phyloP scores from a whole-genome alignment of 2,329 filamentous ascomycete species.

The Gliomastix tumulicola region DNA sequence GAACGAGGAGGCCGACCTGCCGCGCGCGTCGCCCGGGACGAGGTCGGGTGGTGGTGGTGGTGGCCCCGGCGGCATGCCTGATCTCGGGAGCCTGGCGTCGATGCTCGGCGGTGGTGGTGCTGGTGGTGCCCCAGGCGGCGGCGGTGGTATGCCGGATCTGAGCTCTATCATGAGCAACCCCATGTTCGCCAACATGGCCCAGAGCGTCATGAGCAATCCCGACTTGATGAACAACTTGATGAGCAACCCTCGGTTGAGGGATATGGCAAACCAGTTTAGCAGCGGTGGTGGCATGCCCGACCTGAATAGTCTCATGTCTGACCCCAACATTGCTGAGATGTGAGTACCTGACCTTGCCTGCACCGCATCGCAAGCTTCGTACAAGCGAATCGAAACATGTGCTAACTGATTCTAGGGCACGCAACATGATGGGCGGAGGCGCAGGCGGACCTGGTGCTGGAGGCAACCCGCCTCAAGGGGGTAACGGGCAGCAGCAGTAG shows the following conservation, averaged over 20 bases:
- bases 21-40: conserved; percentile 43
- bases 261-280: conserved; percentile 79
- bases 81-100: conserved; percentile 61
- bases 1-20: conserved; percentile 25
- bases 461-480: conserved; percentile 7
- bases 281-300: conserved; percentile 84
- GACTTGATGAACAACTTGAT: conserved; percentile 87
- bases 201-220: conserved; percentile 95
- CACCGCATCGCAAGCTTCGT: no score
- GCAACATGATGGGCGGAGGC: conserved; percentile 36
- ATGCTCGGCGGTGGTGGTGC: conserved; percentile 60
- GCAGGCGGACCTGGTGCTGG: conserved; percentile 12
- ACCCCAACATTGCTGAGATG: conserved; percentile 90
- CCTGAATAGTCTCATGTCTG: conserved; percentile 77
- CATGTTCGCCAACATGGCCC: conserved; percentile 96
- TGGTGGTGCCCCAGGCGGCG: conserved; percentile 54
- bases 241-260: conserved; percentile 81
- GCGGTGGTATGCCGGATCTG: conserved; percentile 82
- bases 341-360: conserved; percentile 56
- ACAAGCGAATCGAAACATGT: no score
- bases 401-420: conserved; percentile 25
- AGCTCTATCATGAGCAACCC: conserved; percentile 89
- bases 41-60: conserved; percentile 41
- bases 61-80: conserved; percentile 59
- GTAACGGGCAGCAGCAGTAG: not conserved